A percentile compares a stretch with the other conserved stretches of the same genome.
Evolutionary conservation across 2,329 filamentous ascomycete genomes (phyloP).

Genomic region (Calonectria hawksworthii): DNA sequence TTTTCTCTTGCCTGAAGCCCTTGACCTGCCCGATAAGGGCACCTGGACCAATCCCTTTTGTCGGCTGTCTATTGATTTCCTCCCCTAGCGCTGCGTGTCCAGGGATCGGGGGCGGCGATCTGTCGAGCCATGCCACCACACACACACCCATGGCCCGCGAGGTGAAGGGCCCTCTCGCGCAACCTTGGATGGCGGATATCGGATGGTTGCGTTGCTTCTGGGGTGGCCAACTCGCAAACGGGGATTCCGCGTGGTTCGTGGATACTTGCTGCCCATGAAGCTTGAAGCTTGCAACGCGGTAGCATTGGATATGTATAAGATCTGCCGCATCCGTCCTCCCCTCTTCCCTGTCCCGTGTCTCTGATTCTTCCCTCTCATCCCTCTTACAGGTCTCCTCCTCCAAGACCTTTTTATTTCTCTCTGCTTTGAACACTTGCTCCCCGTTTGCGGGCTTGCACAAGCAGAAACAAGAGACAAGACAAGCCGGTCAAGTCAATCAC

Average conservation of each 20-base stretch:
- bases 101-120: background rate
- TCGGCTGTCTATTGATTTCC: background rate
- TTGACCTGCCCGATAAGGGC: slow-evolving; percentile 28
- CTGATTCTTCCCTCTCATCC: slow-evolving; percentile 19
- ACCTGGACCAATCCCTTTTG: slow-evolving; percentile 7
- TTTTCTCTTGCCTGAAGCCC: background rate
- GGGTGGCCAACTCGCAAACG: slow-evolving; percentile 15
- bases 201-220: slow-evolving; percentile 4
- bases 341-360: background rate
- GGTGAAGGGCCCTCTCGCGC: background rate
- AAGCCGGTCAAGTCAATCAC: background rate
- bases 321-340: background rate
- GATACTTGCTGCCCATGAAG: too few relatives aligned
- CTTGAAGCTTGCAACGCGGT: background rate
- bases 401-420: background rate
- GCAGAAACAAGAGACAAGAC: slow-evolving; percentile 1
- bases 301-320: slow-evolving; percentile 19
- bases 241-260: background rate
- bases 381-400: slow-evolving; percentile 13
- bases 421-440: background rate
- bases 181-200: background rate
- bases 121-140: background rate
- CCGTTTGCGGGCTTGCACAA: background rate
- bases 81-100: background rate
- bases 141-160: background rate